Evolutionary conservation across 2,329 filamentous ascomycete genomes (phyloP), one percentile per base, ranked within the genome.

Genomic region (Alternaria rosae): DNA sequence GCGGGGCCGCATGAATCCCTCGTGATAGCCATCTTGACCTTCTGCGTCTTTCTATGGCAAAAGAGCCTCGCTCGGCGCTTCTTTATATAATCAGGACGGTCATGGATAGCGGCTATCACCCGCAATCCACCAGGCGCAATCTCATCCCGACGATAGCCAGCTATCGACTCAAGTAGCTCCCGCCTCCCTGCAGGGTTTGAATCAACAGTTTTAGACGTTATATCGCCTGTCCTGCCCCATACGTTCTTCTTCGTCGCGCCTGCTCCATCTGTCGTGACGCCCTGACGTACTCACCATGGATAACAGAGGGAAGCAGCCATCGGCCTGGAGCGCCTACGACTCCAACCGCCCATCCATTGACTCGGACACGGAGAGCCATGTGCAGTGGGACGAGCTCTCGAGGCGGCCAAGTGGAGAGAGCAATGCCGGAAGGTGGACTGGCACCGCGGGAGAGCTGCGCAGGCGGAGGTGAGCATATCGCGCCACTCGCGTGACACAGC

Each of bases 261-360:
- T 43, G 51, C 30, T 25, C 28, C 15, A 28, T 23, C 47, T 41
- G 38, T 54, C 52, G 25, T 57, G 54, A 48, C 23, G 35, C 35
- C 35, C 35, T 54, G 52, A 50, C 47, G 32, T 55, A 43, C 57
- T 66, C 54, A 54, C 61, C 59, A 80, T 80, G 79, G 77, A 79
- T 59, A 76, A 77, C 62, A 70, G 69, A 62, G 75, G 75, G 56
- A 79, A 79, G 66, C 78, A 78, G 69, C 82, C 82, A n/a, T 71
- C 81, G 28, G 80, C 75, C 30, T 84, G 82, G 82, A 75, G 78
- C 59, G 79, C 80, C 54, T 83, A 84, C 69, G 82, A 83, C 54
- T 79, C 79, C 59, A 78, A 80, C 55, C 69, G 78, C 54, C 78
- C 76, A 35, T 84, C 83, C 1, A 70, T 80, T 20, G 81, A 75